Base-by-base conservation (phyloP, 208 protist species). In the Leishmania turanica region DNA sequence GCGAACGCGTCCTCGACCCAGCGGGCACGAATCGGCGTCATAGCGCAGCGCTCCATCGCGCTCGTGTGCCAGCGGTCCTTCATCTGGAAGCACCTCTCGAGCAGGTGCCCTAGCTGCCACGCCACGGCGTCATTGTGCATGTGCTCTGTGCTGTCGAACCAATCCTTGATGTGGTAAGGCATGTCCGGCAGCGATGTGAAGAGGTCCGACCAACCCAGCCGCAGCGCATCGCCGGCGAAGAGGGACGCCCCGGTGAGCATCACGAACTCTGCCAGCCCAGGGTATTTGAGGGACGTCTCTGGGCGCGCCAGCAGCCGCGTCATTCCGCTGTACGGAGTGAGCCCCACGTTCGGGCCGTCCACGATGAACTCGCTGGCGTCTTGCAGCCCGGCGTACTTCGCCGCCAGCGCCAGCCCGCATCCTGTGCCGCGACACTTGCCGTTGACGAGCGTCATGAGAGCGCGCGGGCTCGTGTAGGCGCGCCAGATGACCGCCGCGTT, bases 121-220 rank as follows among this genome's bases (percentile, higher is more conserved):
- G 93, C 92, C 76, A 98, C 87, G 47, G 94, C 94, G 91, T 98
- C 96, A 78, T 97, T 96, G 82, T 97, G 95, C 93, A 98, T 97
- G 84, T 97, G 94, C 83, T 98, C 95, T 47, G 89, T 91, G 69
- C 76, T 87, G 85, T 98, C 87, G 82, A 98, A 98, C 95, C 95
- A 98, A 64, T 97, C 92, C 78, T 97, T 95, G 81, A 98, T 96
- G 88, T 98, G 92, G 80, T 96, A 96, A 66, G 90, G 90, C 86
- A 96, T 93, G 83, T 98, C 93, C 49, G 92, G 90, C 53, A 97
- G 80, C 37, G 87, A 90, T 24, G 96, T 96, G 88, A 96, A 97
- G 49, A 98, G 88, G 80, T 97, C 96, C 24, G 92, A 93, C 93
- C 95, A 98, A 34, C 96, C 95, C 13, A 98, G 84, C 21, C 95